Conservation (phyloP, 148 eudicot species). For the Cornus kousa region DNA sequence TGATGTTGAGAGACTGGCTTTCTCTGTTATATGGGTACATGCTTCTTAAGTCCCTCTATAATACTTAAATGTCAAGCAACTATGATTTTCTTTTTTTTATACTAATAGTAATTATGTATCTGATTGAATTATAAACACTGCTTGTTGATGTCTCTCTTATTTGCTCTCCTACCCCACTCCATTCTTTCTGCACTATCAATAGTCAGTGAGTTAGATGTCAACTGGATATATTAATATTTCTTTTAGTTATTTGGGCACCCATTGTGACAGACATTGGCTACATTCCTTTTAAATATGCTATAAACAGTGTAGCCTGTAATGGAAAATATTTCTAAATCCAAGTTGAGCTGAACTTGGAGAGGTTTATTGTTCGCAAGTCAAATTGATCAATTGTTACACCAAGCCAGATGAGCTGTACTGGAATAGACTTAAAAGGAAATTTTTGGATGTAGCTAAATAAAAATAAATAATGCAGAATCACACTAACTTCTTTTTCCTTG, state of each 20-base stretch:
- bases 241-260: neutral
- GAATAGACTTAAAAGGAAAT: neutral
- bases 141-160: neutral
- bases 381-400: constrained; percentile 1
- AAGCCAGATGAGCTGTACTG: constrained; percentile 3
- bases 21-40: constrained; percentile 91
- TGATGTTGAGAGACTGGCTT: constrained; percentile 92
- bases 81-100: constrained; percentile 1
- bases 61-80: neutral
- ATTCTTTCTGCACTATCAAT: neutral
- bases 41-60: neutral
- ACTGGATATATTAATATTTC: neutral
- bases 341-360: neutral
- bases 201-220: neutral
- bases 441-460: neutral
- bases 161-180: neutral
- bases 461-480: neutral
- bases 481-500: neutral
- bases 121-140: neutral
- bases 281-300: neutral
- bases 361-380: neutral
- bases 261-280: neutral
- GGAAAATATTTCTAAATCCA: neutral
- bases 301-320: neutral
- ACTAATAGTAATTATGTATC: neutral